Base-by-base conservation (phyloP, 2,329 filamentous ascomycete genomes). In the Lachnellula hyalina region DNA sequence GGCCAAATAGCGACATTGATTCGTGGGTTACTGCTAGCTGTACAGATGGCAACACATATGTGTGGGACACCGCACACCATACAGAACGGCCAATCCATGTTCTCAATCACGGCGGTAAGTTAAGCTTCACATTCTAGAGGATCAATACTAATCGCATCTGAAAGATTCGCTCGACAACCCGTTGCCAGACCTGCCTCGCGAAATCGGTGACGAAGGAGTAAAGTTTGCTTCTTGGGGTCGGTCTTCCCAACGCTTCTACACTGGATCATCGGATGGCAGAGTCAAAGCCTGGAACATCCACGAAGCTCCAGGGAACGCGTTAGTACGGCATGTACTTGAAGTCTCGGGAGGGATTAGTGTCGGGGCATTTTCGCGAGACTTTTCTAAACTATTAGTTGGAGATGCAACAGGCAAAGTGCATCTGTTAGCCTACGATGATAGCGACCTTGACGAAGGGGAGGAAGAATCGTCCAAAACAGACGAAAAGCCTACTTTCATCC, bases 241-340 rank as follows among this genome's bases (percentile, higher is more conserved):
- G 15, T 79, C 77, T 0, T 67, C 73, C 0, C 79, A 83, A 52
- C 75, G 82, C 0, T 75, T 86, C 44, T 86, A 86, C 60, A 85
- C 82, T 0, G 83, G 83, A 1, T 81, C 80, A 0, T 85, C 83
- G 1, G 83, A 86, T 57, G 83, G 83, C 1, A 73, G 79, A 0
- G 74, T 86, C 15, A 85, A 82, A 56, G 80, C 82, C 2, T 86
- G 83, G 83, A 81, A 85, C 58, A 69, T 86, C 8, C 77, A 79
- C 9, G 60, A 59, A 42, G 72, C 73, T 45, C 63, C 49, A 49
- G 69, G 60, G 28, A 66, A 71, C 51, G 78, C 74, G 0, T 74
- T 80, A 45, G 72, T 85, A 5, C 75, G 78, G 21, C 73, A 78
- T 49, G 68, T 86, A 0, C 70, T 85, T 1, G 74, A 79, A 55